These are phyloP conservation scores for Pistacia integerrima DNA, from an alignment of 345 rosid species.

Conservation along the genomic window DNA sequence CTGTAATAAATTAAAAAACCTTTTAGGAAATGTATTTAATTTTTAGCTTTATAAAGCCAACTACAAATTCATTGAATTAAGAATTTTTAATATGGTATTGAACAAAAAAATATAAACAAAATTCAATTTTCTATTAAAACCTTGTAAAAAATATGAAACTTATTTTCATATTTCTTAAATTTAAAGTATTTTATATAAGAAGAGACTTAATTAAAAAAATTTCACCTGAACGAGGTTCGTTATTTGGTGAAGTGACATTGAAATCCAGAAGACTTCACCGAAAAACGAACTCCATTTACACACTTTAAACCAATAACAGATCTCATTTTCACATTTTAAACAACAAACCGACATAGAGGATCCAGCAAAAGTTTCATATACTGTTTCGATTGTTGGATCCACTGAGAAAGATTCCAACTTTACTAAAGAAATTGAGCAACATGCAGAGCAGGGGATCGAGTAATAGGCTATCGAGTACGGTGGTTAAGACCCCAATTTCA, in stretches of 20 bases:
- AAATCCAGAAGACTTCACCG: background rate
- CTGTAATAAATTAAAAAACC: too few species aligned
- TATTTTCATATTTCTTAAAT: background rate
- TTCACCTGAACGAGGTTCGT: background rate
- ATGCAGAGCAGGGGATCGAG: conserved; percentile 58
- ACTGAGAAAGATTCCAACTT: too few species aligned
- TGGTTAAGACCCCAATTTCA: conserved; percentile 48
- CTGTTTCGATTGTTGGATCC: background rate
- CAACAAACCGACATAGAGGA: background rate
- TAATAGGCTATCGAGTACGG: conserved; percentile 35
- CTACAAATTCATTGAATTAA: too few species aligned
- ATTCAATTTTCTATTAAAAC: too few species aligned
- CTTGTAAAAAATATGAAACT: too few species aligned
- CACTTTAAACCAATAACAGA: background rate
- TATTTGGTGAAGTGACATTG: background rate
- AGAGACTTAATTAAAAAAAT: too few species aligned
- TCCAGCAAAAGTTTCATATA: background rate
- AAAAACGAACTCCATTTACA: background rate
- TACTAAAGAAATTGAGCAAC: background rate
- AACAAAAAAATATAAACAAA: too few species aligned
- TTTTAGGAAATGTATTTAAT: too few species aligned
- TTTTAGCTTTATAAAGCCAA: too few species aligned
- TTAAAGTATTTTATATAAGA: too few species aligned
- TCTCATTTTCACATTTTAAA: background rate
- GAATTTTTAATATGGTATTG: too few species aligned